These are phyloP conservation scores for Ascochyta viciae-villosae DNA, from an alignment of 2,329 filamentous ascomycete species.

Conservation along the genomic window DNA sequence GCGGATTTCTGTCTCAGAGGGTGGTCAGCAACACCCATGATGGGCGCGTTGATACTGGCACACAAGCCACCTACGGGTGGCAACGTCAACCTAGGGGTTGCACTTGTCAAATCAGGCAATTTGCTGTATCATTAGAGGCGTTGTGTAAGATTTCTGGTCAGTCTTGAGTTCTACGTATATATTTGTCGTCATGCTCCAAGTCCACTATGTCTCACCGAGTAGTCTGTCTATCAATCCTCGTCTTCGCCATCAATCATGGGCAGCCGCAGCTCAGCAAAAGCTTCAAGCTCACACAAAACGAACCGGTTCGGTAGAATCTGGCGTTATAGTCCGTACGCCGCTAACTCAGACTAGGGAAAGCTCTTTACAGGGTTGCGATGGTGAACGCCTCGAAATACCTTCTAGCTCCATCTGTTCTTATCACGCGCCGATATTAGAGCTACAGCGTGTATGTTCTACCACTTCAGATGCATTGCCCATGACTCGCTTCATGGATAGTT, in stretches of 20 bases:
- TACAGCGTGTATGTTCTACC: neutral
- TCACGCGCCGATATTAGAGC: neutral
- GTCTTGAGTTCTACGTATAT: neutral
- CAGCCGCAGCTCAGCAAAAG: neutral
- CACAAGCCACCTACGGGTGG: neutral
- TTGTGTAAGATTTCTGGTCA: neutral
- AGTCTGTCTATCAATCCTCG: neutral
- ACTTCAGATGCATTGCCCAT: neutral
- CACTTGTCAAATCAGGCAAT: neutral
- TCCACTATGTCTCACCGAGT: neutral
- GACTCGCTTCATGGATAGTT: neutral
- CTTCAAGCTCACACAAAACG: neutral
- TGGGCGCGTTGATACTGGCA: neutral
- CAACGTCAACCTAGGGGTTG: neutral
- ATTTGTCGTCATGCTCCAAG: neutral
- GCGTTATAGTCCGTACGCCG: neutral
- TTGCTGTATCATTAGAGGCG: neutral
- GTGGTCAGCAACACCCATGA: neutral
- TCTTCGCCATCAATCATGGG: neutral
- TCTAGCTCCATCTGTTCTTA: neutral
- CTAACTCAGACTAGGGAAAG: neutral
- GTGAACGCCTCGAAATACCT: neutral
- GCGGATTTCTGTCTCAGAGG: neutral
- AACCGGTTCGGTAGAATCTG: neutral
- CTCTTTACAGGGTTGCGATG: neutral